Conservation (phyloP, 140 eudicot species). For the Anethum foeniculum region DNA sequence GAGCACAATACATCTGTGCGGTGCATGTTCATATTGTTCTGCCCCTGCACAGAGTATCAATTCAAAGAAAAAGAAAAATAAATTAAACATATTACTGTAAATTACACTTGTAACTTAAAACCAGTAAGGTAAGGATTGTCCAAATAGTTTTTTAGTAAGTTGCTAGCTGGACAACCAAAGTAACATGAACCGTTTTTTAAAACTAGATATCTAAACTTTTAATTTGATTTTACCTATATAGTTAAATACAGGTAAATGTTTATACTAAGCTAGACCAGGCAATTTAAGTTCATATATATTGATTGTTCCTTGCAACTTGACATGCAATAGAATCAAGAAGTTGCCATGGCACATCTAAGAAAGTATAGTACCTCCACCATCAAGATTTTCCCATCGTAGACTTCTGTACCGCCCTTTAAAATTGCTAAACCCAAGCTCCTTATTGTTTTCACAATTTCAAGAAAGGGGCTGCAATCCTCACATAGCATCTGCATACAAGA, state of each 20-base stretch:
- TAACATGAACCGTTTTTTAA: neutral
- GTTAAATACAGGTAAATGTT: neutral
- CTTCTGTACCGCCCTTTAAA: constrained; percentile 70
- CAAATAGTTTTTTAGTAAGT: neutral
- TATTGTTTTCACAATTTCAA: constrained; percentile 66
- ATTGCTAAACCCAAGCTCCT: constrained; percentile 74
- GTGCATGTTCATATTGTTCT: constrained; percentile 64
- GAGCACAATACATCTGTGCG: constrained; percentile 77
- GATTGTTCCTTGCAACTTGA: neutral
- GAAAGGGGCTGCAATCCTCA: constrained; percentile 47
- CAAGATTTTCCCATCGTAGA: constrained; percentile 58
- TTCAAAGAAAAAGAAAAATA: neutral
- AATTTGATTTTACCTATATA: too few relatives aligned
- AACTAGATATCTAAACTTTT: too few relatives aligned
- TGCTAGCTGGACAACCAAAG: neutral
- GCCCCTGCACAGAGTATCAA: constrained; percentile 29
- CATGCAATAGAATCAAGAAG: neutral
- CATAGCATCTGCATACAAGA: constrained; percentile 52
- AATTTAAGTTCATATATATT: neutral
- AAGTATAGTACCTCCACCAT: constrained; percentile 72
- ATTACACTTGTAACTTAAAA: neutral
- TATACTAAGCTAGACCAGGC: neutral
- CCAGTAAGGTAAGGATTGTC: neutral
- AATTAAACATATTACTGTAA: neutral
- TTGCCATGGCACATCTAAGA: neutral